These are phyloP conservation scores for Mycena maculata DNA, from an alignment of 768 basidiomycete species.

Conservation along the genomic window DNA sequence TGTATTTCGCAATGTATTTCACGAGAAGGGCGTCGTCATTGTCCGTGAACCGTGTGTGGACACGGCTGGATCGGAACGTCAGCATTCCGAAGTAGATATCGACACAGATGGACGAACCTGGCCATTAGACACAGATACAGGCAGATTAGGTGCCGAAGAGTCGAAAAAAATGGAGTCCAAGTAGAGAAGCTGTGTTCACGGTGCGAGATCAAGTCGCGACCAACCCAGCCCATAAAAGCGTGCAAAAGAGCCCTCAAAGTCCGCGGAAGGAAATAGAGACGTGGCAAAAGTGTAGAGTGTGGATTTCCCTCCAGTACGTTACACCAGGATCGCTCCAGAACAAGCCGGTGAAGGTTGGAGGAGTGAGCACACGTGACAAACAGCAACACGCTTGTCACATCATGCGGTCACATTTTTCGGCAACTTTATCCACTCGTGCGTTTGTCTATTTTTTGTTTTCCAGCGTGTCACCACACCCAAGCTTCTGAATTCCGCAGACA, in stretches of 20 bases:
- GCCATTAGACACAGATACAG: not conserved
- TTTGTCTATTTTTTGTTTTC: too few relatives aligned
- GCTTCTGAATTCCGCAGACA: too few relatives aligned
- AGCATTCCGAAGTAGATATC: not conserved
- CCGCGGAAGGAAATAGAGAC: not conserved
- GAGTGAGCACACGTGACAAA: not conserved
- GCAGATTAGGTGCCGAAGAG: not conserved
- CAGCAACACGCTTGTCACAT: not conserved
- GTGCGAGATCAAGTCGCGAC: conserved; percentile 5
- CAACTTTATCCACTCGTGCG: too few relatives aligned
- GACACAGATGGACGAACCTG: conserved; percentile 1
- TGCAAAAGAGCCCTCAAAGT: not conserved
- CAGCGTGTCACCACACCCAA: too few relatives aligned
- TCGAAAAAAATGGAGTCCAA: not conserved
- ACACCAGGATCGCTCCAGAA: not conserved
- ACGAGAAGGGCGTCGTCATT: conserved; percentile 57
- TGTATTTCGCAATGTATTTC: conserved; percentile 63
- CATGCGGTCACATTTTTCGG: conserved; percentile 3
- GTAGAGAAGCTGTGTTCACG: not conserved
- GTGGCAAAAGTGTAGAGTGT: not conserved
- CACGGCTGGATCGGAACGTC: not conserved
- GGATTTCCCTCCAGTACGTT: not conserved
- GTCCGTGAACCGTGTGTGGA: conserved; percentile 44
- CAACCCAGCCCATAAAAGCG: not conserved
- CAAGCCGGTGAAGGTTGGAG: not conserved